Evolutionary conservation across 177 flowering plant genomes (phyloP), one percentile per base, ranked within the genome.

Genomic region (Telopea speciosissima): DNA sequence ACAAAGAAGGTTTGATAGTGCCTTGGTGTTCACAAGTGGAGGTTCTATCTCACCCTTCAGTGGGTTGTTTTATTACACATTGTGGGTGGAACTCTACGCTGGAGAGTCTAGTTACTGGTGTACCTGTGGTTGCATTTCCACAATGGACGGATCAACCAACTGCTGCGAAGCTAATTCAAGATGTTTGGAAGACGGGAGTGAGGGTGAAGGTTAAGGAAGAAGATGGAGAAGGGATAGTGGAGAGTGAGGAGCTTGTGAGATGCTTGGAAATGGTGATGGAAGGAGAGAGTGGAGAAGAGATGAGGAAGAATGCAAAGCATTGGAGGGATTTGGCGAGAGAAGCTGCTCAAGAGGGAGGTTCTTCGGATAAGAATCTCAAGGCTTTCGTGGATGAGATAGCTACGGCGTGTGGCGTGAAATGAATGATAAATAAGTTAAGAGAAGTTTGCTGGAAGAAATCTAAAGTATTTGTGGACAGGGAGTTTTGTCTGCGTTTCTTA

Each of bases 21-120:
- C 59, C 62, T 2, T 81, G 83, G 81, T 78, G 79, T 66, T 26
- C 75, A 3, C 83, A 81, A 58, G 63, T 75, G 65, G 78, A 73
- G 74, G 83, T 80, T 3, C 67, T 80, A 0, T 23, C 23, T 22
- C 80, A 77, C 40, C 61, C 74, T 12, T 72, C 82, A 0, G 36
- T 77, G 9, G 82, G 78, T 0, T 80, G 80, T 54, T 79, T 79
- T 23, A 61, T 79, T 33, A 76, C 79, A 0, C 81, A 79, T 28
- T 72, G 78, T 31, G 81, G 81, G 31, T 79, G 81, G 81, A 79
- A 79, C 40, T 79, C 79, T 4, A 73, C 79, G 0, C 1, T 63
- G 9, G 79, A 79, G 63, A 52, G 74, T 9, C 24, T 79, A 19
- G 77, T 74, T 5, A 22, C 63, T 0, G 81, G 81, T 0, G 72